phyloP scores from a whole-genome alignment of 257 asterid species.

The Nicotiana obtusifolia region DNA sequence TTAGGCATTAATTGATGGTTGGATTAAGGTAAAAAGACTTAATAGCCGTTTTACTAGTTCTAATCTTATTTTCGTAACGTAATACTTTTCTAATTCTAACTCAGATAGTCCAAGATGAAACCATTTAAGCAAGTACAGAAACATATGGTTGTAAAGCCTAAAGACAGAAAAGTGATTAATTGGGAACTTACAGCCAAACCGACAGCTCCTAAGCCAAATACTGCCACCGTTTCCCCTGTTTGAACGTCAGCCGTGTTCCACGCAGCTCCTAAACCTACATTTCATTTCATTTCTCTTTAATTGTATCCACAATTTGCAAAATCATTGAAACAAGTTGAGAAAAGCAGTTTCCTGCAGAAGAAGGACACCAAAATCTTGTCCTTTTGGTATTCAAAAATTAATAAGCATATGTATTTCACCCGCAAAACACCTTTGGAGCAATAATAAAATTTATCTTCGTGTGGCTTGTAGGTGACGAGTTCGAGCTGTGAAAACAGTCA shows the following conservation, averaged over 20 bases:
- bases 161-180: background rate
- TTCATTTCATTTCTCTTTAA: background rate
- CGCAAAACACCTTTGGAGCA: too few species aligned
- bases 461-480: too few species aligned
- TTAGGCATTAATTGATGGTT: background rate
- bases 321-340: background rate
- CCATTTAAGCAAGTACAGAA: background rate
- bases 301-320: background rate
- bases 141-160: background rate
- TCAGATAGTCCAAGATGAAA: too few species aligned
- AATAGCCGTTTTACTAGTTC: background rate
- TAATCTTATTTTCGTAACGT: background rate
- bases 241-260: constrained; percentile 88
- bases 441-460: too few species aligned
- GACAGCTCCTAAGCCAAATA: constrained; percentile 86
- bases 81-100: background rate
- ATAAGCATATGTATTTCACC: too few species aligned
- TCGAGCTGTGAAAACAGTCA: accelerated
- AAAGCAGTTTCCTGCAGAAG: background rate
- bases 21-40: background rate
- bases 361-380: background rate
- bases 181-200: constrained; percentile 64
- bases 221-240: constrained; percentile 68
- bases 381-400: too few species aligned
- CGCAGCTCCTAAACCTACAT: constrained; percentile 77